These are phyloP conservation scores for Aspergillus jensenii DNA, from an alignment of 2,329 filamentous ascomycete species.

Conservation along the genomic window DNA sequence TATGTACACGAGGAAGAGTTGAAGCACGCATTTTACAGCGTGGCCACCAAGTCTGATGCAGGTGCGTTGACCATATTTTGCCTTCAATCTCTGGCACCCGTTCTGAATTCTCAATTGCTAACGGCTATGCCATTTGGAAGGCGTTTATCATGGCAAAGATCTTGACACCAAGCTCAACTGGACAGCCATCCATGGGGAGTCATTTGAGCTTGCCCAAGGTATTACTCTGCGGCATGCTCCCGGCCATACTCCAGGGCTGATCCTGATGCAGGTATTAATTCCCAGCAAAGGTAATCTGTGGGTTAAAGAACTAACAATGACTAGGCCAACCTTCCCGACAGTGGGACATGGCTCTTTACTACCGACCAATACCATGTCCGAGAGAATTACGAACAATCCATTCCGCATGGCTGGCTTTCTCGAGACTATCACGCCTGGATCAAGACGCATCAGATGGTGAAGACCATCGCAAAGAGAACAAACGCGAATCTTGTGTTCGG, in stretches of 20 bases:
- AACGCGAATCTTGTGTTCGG: conserved; percentile 34
- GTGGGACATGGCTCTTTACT: conserved; percentile 43
- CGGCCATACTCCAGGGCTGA: conserved; percentile 38
- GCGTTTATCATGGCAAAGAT: conserved; percentile 32
- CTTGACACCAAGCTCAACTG: conserved; percentile 40
- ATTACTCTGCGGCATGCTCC: conserved; percentile 39
- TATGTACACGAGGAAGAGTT: conserved; percentile 51
- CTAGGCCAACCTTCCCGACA: conserved; percentile 28
- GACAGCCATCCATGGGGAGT: conserved; percentile 42
- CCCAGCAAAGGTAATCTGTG: too few relatives aligned
- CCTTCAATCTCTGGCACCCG: background rate
- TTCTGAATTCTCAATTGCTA: background rate
- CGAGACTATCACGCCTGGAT: conserved; percentile 42
- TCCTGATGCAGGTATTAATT: conserved; percentile 32
- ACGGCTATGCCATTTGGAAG: background rate
- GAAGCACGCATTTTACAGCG: conserved; percentile 47
- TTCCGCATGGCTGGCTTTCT: conserved; percentile 38
- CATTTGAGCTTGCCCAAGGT: conserved; percentile 42
- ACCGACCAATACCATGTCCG: conserved; percentile 41
- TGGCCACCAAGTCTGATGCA: conserved; percentile 42
- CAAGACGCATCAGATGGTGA: conserved; percentile 34
- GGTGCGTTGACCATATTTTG: conserved; percentile 5
- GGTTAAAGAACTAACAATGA: too few relatives aligned
- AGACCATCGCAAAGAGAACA: conserved; percentile 29
- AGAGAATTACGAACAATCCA: conserved; percentile 39